Conservation (phyloP, 169 alveolate genomes). For the Theileria annulata region DNA sequence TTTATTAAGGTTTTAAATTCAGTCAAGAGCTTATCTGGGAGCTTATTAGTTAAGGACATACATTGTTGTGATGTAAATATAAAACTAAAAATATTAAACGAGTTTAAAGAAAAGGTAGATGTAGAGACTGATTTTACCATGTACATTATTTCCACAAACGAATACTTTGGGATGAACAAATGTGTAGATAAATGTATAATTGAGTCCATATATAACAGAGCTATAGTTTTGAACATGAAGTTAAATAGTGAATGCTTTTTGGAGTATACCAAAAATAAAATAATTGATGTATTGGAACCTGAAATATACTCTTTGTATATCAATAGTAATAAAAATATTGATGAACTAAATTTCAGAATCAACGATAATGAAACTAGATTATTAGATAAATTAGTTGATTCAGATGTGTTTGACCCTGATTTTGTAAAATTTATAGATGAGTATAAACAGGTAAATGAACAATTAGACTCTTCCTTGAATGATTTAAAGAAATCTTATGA, state of each 20-base stretch:
- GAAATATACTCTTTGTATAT: constrained; percentile 94
- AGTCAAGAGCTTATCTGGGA: constrained; percentile 86
- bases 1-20: constrained; percentile 96
- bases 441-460: constrained; percentile 92
- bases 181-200: constrained; percentile 68
- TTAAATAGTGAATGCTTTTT: constrained; percentile 86
- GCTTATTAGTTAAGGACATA: constrained; percentile 96
- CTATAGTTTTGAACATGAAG: constrained; percentile 85
- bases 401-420: constrained; percentile 93
- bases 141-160: constrained; percentile 5
- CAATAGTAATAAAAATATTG: constrained; percentile 75
- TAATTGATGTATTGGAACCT: constrained; percentile 94
- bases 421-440: constrained; percentile 85
- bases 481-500: constrained; percentile 92
- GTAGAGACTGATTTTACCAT: neutral
- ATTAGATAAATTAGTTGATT: constrained; percentile 94
- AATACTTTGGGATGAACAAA: neutral
- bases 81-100: constrained; percentile 56
- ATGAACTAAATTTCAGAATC: constrained; percentile 93
- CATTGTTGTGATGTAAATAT: constrained; percentile 90
- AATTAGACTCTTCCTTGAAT: constrained; percentile 87
- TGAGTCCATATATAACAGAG: constrained; percentile 79
- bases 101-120: neutral
- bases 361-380: constrained; percentile 95
- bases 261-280: constrained; percentile 89